phyloP scores from a whole-genome alignment of 2,329 filamentous ascomycete species.

The Penicillium sp. region DNA sequence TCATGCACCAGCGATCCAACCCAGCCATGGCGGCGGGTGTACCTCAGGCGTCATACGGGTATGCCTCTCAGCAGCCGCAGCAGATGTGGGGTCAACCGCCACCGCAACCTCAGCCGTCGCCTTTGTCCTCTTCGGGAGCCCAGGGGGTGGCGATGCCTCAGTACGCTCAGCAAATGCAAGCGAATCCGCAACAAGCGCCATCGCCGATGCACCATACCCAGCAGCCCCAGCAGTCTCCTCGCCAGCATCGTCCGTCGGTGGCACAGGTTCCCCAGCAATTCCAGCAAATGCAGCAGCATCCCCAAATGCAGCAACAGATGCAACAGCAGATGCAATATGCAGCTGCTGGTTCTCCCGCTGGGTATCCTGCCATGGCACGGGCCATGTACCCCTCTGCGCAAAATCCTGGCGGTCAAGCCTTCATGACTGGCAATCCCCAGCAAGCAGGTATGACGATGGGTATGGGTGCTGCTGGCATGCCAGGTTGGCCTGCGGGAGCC shows the following conservation, averaged over 20 bases:
- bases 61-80: slow-evolving; percentile 58
- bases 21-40: slow-evolving; percentile 55
- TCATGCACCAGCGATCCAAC: slow-evolving; percentile 68
- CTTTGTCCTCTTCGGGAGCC: slow-evolving; percentile 45
- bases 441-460: slow-evolving; percentile 40
- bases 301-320: slow-evolving; percentile 40
- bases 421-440: slow-evolving; percentile 38
- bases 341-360: slow-evolving; percentile 34
- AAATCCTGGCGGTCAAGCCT: slow-evolving; percentile 36
- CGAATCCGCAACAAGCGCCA: slow-evolving; percentile 40
- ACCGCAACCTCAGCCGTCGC: slow-evolving; percentile 65
- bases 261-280: slow-evolving; percentile 42
- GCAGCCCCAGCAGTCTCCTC: slow-evolving; percentile 47
- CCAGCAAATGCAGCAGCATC: slow-evolving; percentile 40
- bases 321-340: slow-evolving; percentile 32
- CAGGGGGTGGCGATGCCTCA: slow-evolving; percentile 46
- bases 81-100: slow-evolving; percentile 68
- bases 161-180: slow-evolving; percentile 44
- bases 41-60: slow-evolving; percentile 56
- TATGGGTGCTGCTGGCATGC: slow-evolving; percentile 40
- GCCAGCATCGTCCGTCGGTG: slow-evolving; percentile 39
- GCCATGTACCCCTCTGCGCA: slow-evolving; percentile 43
- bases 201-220: slow-evolving; percentile 41
- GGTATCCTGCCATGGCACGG: slow-evolving; percentile 39
- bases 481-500: slow-evolving; percentile 40